Evolutionary conservation across 1,284 basidiomycete species (phyloP), one percentile per base, ranked within the genome.

Genomic region (Anthracocystis setariae): DNA sequence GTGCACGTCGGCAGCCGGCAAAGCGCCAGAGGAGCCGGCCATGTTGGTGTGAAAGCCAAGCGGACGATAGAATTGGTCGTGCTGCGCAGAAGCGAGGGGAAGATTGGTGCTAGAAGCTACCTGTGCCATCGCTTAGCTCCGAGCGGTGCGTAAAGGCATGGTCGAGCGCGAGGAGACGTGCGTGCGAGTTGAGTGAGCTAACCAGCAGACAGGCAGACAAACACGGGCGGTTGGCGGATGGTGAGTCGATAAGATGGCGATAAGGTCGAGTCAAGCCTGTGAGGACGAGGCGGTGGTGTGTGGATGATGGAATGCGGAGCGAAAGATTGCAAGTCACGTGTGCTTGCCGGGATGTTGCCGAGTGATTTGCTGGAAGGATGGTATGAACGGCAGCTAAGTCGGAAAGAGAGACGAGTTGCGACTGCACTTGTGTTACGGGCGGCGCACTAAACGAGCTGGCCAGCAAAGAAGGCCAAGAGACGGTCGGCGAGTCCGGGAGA

Each of bases 61-160:
- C 32, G 51, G 49, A 37, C 45, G 64, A 52, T 53, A 53, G 17
- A 35, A 17, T 24, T 40, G 49, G 29, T 61, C 64, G 58, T 56
- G 57, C 24, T 56, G 57, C 46, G 53, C 17, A 18, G 50, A 49
- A 32, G 58, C 57, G 43, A 61, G 42, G 35, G 53, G 49, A 39
- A 53, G 58, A 40, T 57, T 48, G 32, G 64, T 53, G 53, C 46
- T 46, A 35, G 54, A 60, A 67, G 64, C 64, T 32, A 67, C 64
- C 64, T 61, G 64, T 56, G 64, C 64, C 64, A 67, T 57, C 51
- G 64, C 58, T 67, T 61, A 67, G 17, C 24, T 37, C 48, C 53
- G 47, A 21, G 49, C 27, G 10, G 27, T 48, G 23, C 27, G 49
- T 53, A 49, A 57, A 57, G 53, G 58, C 64, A 67, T 67, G 53